Evolutionary conservation across 2,329 filamentous ascomycete species (phyloP).

Genomic region (Rachicladosporium sp.): DNA sequence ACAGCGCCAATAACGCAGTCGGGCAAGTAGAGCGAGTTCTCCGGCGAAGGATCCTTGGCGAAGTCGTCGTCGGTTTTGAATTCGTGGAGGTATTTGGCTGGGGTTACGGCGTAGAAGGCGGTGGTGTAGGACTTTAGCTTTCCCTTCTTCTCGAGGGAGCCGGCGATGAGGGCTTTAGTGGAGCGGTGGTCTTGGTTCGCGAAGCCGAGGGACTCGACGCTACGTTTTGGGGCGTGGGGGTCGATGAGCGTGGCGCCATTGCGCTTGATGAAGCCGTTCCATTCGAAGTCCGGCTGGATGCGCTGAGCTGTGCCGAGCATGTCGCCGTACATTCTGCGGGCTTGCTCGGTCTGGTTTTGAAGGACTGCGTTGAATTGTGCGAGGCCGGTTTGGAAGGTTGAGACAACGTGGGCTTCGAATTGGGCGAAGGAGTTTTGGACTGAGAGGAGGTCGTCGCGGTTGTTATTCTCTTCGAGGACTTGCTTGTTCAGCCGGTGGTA

Average conservation of each 20-base stretch:
- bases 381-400: slow-evolving; percentile 71
- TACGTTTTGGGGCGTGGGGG: slow-evolving; percentile 60
- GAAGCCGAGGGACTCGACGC: slow-evolving; percentile 63
- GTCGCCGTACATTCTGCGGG: slow-evolving; percentile 68
- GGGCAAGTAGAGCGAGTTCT: slow-evolving; percentile 82
- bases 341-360: slow-evolving; percentile 69
- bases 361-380: slow-evolving; percentile 72
- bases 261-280: slow-evolving; percentile 69
- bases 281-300: slow-evolving; percentile 78
- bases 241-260: slow-evolving; percentile 63
- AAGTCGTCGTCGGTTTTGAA: slow-evolving; percentile 84
- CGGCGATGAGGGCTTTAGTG: slow-evolving; percentile 75
- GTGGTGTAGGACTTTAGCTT: slow-evolving; percentile 70
- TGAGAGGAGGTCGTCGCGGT: slow-evolving; percentile 76
- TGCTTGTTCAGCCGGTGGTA: slow-evolving; percentile 79
- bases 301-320: slow-evolving; percentile 66
- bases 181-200: slow-evolving; percentile 76
- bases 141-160: slow-evolving; percentile 79
- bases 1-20: slow-evolving; percentile 68
- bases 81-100: slow-evolving; percentile 81
- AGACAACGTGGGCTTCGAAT: slow-evolving; percentile 77
- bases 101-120: slow-evolving; percentile 82
- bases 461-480: slow-evolving; percentile 90
- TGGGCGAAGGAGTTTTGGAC: slow-evolving; percentile 83
- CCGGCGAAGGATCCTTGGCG: slow-evolving; percentile 62